Evolutionary conservation across 495 filamentous ascomycete species (phyloP), one percentile per base, ranked within the genome.

Genomic region (Parathielavia hyrcaniae): DNA sequence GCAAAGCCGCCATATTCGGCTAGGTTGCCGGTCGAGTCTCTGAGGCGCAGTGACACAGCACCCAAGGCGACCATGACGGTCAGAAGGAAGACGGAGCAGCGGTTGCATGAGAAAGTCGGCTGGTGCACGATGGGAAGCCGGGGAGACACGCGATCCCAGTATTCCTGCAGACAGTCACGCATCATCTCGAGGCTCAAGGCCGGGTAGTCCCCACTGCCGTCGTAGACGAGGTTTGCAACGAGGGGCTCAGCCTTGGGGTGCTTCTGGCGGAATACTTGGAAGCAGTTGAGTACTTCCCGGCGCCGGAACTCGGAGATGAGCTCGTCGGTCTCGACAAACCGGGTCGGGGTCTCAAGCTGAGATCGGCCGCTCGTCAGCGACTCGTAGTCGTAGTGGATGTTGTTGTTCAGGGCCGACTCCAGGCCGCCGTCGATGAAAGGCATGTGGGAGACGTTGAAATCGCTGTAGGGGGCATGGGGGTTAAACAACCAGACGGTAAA

Each of bases 111-210:
- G 71, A 97, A 98, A 0, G 92, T 97, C 11, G 93, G 89, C 57
- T 89, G 85, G 64, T 98, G 93, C 41, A 98, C 78, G 50, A 98
- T 95, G 34, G 93, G 93, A 44, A 98, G 75, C 59, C 96, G 91
- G 19, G 90, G 83, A 66, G 95, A 93, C 46, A 97, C 91, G 65
- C 95, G 85, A 41, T 86, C 83, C 92, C 92, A 98, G 71, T 89
- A 98, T 41, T 91, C 90, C 19, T 85, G 83, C 64, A 97, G 83
- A 71, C 95, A 98, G 32, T 88, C 87, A 65, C 93, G 86, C 83
- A 97, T 88, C 83, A 93, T 95, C 35, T 86, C 84, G 44, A 93
- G 68, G 65, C 85, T 90, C 58, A 97, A 71, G 20, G 88, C 81
- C 60, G 95, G 91, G 40, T 75, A 61, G 64, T 81, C 86, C 17